Evolutionary conservation across 345 rosid species (phyloP), one percentile per base, ranked within the genome.

Genomic region (Turritis glabra): DNA sequence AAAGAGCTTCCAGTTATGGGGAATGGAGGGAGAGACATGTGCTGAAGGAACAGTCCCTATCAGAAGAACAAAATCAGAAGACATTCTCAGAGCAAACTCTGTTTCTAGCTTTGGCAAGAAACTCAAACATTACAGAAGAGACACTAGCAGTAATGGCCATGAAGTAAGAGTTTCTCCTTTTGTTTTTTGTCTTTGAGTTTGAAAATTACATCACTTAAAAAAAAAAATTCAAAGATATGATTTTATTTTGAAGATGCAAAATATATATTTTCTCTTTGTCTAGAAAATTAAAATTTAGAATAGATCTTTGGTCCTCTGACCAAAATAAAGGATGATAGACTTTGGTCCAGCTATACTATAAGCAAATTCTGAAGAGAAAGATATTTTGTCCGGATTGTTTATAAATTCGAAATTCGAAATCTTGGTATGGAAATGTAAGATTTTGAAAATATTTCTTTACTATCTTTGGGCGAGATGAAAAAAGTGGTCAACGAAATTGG

Each of bases 11-110:
- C 99, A 96, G 81, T 18, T 80, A 15, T 96, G 99, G 99, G 83
- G 90, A 23, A 18, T 75, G 58, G 83, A 92, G 1, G 99, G 97
- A 30, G 96, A 85, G 64, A 74, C 90, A 30, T 96, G 99, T 72
- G 93, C 94, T 4, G 83, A 89, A 62, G 99, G 97, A 72, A 92
- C 99, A 56, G 52, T 96, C 63, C 99, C 99, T 14, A 83, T 96
- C 12, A 84, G 99, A 82, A 90, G 97, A 90, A 96, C 97, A 58
- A 88, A 76, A 3, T 88, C 90, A 80, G 64, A 85, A 71, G 99
- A 96, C 75, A 79, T 96, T 82, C 63, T 96, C 33, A 84, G 99
- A 79, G 94, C 96, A 0, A 88, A 84, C 71, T 89, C 92, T 52
- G 32, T 85, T 13, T 64, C 78, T 69, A 78, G 80, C 75, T 92